Conservation (phyloP, 2,329 filamentous ascomycete genomes). For the Tolypocladium tropicale region DNA sequence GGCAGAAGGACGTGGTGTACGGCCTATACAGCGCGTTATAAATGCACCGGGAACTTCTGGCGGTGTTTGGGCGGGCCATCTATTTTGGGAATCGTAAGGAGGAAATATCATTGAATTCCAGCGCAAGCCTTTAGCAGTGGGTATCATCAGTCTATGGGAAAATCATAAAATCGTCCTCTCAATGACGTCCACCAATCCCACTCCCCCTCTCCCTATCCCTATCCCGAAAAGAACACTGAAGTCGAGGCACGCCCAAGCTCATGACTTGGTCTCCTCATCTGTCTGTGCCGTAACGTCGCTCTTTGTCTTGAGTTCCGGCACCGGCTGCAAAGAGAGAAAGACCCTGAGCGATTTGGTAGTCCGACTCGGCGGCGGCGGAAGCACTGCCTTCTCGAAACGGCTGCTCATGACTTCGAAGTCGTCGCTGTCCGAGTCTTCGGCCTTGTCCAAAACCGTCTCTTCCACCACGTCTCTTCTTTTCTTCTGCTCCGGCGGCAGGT, state of each 20-base stretch:
- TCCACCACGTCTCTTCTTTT: slow-evolving; percentile 24
- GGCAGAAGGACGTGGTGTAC: too few relatives aligned
- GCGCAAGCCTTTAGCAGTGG: background rate
- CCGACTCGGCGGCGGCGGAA: slow-evolving; percentile 33
- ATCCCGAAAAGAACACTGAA: background rate
- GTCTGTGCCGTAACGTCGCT: slow-evolving; percentile 37
- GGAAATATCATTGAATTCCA: background rate
- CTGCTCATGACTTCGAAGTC: slow-evolving; percentile 48
- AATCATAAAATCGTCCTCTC: too few relatives aligned
- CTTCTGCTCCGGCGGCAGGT: slow-evolving; percentile 24
- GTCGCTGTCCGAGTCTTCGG: slow-evolving; percentile 23
- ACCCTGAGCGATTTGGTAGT: slow-evolving; percentile 47
- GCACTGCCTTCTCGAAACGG: slow-evolving; percentile 44
- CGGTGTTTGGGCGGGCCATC: background rate
- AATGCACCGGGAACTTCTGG: background rate
- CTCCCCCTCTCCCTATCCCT: too few relatives aligned
- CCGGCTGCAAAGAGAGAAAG: slow-evolving; percentile 42
- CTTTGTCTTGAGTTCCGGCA: slow-evolving; percentile 44
- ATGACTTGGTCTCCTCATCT: slow-evolving; percentile 20
- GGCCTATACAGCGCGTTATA: background rate
- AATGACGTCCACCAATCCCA: too few relatives aligned
- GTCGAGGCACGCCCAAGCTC: background rate
- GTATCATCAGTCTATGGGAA: too few relatives aligned
- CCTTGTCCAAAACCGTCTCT: slow-evolving; percentile 28
- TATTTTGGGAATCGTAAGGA: background rate